Evolutionary conservation across 2,329 filamentous ascomycete genomes (phyloP).

Genomic region (Cryphonectria radicalis): DNA sequence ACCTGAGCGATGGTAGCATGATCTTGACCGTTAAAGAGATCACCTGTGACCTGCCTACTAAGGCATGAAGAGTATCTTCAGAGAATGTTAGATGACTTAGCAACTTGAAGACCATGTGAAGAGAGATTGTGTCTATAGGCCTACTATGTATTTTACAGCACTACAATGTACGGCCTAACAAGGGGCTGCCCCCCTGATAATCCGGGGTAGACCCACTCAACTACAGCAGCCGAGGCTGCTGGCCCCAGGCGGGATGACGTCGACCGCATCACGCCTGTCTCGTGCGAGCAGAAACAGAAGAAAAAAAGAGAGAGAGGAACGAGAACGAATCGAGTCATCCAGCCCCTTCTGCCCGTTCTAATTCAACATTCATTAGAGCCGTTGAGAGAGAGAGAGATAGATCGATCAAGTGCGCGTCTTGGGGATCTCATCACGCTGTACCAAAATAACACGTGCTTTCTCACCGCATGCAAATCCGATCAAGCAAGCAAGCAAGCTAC

Average conservation of each 20-base stretch:
- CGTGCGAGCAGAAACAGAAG: neutral
- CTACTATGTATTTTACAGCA: neutral
- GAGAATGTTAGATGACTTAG: neutral
- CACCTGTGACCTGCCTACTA: neutral
- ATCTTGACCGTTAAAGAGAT: neutral
- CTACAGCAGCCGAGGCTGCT: constrained; percentile 4
- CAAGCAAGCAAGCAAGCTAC: neutral
- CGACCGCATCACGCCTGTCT: neutral
- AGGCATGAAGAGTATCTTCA: too few relatives aligned
- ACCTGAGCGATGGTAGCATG: too few relatives aligned
- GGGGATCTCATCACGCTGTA: neutral
- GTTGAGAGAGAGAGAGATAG: neutral
- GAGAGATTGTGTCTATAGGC: neutral
- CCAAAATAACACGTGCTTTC: neutral
- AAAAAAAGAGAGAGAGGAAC: neutral
- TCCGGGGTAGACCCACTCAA: constrained; percentile 4
- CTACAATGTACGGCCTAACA: neutral
- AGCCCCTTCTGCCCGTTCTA: neutral
- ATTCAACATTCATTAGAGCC: neutral
- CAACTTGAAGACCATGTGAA: neutral
- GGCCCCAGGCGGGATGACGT: constrained; percentile 6
- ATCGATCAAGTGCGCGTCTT: neutral
- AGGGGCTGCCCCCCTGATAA: neutral
- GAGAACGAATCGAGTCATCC: neutral
- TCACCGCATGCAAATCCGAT: neutral